Base-by-base conservation (phyloP, 495 filamentous ascomycete species). In the Trichoderma erinaceum region DNA sequence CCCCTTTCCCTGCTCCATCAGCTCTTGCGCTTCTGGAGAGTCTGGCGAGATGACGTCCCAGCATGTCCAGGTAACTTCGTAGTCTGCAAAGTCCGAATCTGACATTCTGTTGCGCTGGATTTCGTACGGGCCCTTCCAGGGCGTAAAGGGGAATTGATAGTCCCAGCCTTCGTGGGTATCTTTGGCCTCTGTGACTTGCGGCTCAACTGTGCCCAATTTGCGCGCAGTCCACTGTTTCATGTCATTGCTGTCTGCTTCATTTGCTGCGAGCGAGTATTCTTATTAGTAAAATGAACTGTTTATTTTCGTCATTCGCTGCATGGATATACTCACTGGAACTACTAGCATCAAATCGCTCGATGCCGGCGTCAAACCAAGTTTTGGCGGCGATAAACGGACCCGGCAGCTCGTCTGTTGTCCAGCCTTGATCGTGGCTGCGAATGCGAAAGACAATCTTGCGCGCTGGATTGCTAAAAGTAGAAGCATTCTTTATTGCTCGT, bases 371-470 rank as follows among this genome's bases (percentile, higher is more conserved):
- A 10, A 61, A 61, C 56, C 56, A 61, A 1, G 56, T 61, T 32
- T 32, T 61, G 23, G 56, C 56, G 25, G 25, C 56, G 25, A 61
- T 61, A 32, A 61, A 61, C 13, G 25, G 25, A 11, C 56, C 56
- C 25, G 56, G 56, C 25, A 4, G 8, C 12, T 61, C 56, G 27
- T 61, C 56, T 32, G 56, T 32, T 0, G 56, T 61, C 56, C 56
- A 61, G 13, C 56, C 56, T 61, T 61, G 56, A 7, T 61, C 56
- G 12, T 61, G 56, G 25, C 56, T 61, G 25, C 23, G 5, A 25
- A 61, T 61, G 8, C 56, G 56, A 32, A 61, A 61, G 56, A 61
- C 56, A 29, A 61, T 32, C 56, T 61, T 61, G 0, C 56, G 56
- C 25, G n/a, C 56, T 3, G 56, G 56, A 10, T 61, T 12, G 16